phyloP scores from a whole-genome alignment of 164 flowering plant species.

The Aristolochia californica region DNA sequence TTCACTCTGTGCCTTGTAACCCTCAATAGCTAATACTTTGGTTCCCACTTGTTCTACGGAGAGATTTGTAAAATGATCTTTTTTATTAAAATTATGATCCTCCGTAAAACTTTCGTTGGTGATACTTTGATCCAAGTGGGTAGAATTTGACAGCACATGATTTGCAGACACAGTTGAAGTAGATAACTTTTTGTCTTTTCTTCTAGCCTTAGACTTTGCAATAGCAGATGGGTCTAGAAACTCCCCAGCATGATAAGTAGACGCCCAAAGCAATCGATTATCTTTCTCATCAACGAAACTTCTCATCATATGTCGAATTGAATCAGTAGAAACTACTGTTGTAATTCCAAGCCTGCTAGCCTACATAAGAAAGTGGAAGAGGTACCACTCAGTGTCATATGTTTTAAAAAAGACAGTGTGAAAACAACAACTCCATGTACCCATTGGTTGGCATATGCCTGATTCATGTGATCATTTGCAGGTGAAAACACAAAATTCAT shows the following conservation, averaged over 20 bases:
- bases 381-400: no score
- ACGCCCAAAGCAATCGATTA: conserved; percentile 81
- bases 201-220: conserved; percentile 72
- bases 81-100: conserved; percentile 18
- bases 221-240: conserved; percentile 70
- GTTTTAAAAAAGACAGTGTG: no score
- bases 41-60: conserved; percentile 37
- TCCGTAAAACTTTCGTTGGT: conserved; percentile 4
- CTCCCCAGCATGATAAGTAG: conserved; percentile 93
- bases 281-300: conserved; percentile 79
- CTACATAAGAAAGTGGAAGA: conserved; percentile 25
- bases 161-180: no score
- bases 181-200: conserved; percentile 58
- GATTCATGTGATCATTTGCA: no score
- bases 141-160: no score
- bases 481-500: no score
- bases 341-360: conserved; percentile 84
- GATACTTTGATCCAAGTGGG: no score
- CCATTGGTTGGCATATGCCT: no score
- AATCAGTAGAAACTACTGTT: conserved; percentile 80
- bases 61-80: conserved; percentile 24
- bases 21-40: conserved; percentile 81
- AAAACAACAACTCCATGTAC: no score
- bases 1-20: conserved; percentile 90
- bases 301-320: conserved; percentile 94